Conservation (phyloP, 306 rosid species). For the Cotoneaster glaucophyllus region DNA sequence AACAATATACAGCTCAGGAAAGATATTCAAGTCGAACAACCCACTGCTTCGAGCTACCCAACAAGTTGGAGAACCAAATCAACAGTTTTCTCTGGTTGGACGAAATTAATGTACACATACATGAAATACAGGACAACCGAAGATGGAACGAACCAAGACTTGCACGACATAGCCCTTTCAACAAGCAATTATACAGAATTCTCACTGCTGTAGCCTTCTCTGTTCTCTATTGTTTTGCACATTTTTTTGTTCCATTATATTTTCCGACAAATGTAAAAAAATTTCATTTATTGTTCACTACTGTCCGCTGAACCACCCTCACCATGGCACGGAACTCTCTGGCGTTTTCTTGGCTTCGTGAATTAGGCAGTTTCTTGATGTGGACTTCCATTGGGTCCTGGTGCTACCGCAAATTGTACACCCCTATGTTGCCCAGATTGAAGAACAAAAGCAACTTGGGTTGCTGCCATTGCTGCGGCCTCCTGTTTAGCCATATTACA, state of each 20-base stretch:
- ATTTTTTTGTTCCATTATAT: not conserved
- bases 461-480: constrained; percentile 97
- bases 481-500: constrained; percentile 47
- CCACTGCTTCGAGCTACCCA: not conserved
- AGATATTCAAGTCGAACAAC: constrained; percentile 5
- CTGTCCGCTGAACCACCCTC: constrained; percentile 15
- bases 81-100: constrained; percentile 1
- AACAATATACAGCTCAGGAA: not conserved
- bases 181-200: not conserved
- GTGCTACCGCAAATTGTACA: constrained; percentile 70
- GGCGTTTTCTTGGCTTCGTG: constrained; percentile 5
- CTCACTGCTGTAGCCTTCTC: not conserved
- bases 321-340: constrained; percentile 13
- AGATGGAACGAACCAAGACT: not conserved
- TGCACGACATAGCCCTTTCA: not conserved
- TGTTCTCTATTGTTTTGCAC: not conserved
- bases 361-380: constrained; percentile 59
- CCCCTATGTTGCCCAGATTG: constrained; percentile 86
- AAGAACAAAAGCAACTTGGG: constrained; percentile 94
- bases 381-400: constrained; percentile 39
- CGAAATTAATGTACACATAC: constrained; percentile 5
- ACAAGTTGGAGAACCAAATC: not conserved
- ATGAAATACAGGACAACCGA: not conserved
- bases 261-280: not conserved
- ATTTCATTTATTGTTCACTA: constrained; percentile 12